These are phyloP conservation scores for Capsicum baccatum DNA, from an alignment of 257 asterid genomes.

Conservation along the genomic window DNA sequence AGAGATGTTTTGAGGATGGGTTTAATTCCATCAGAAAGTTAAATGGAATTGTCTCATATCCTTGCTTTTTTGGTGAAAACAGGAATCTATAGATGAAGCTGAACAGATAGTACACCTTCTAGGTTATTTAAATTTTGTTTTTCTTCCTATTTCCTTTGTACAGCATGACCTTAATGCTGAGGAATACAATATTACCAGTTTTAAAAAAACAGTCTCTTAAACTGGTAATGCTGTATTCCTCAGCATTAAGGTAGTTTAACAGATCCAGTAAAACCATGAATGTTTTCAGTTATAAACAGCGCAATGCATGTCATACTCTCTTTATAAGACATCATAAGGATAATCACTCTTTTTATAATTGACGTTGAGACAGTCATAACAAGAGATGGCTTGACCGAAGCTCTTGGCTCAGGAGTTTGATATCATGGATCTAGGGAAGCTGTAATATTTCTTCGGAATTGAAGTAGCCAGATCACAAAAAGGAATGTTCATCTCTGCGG, in stretches of 20 bases:
- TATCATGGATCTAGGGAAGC: constrained; percentile 19
- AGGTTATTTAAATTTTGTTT: no score
- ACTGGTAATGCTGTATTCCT: no score
- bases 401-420: constrained; percentile 15
- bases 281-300: background rate
- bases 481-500: constrained; percentile 13
- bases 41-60: no score
- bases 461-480: constrained; percentile 13
- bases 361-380: background rate
- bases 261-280: background rate
- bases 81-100: no score
- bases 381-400: background rate
- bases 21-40: no score
- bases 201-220: background rate
- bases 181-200: no score
- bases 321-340: background rate
- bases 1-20: no score
- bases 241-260: background rate
- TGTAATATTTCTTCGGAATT: constrained; percentile 2
- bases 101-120: no score
- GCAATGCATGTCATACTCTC: background rate
- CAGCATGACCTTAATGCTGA: no score
- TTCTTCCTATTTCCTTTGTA: no score
- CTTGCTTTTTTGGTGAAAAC: no score
- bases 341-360: background rate